Evolutionary conservation across 345 rosid species (phyloP), one percentile per base, ranked within the genome.

Genomic region (Brassica juncea): DNA sequence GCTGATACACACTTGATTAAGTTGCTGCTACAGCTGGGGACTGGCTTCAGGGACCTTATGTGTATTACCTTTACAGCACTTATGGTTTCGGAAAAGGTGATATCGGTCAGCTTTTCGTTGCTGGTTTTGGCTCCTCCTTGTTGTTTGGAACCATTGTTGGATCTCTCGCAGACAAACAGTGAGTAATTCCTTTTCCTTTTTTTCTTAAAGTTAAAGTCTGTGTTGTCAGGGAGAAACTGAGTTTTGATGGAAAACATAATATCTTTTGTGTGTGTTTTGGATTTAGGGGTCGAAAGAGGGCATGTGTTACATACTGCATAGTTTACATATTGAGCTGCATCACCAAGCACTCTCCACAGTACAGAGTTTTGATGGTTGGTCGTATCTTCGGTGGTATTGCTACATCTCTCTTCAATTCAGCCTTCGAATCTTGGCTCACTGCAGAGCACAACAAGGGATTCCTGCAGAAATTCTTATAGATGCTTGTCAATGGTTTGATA

Each of bases 41-140:
- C 21, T 57, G 62, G 62, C 62, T 90, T 86, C 97, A 92, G 82
- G 98, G 97, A 77, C 97, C 98, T 60, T 94, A 94, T 83, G 98
- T 94, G 6, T 94, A 94, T 86, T 94, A 82, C 85, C 91, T 94
- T 15, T 94, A 92, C 86, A 86, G 89, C 73, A 82, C 82, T n/a
- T 94, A 94, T 81, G 97, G 96, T 19, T 94, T 78, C 68, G 91
- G 93, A 23, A 92, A 90, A 83, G 89, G 96, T 42, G 97, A 94
- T 49, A 94, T 90, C 3, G 97, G 98, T 2, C 98, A 89, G 84
- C 93, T 94, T 55, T 94, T 94, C 81, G 90, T 94, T 75, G 97
- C 98, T 84, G 97, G 98, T 68, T 94, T 94, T 78, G 98, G 98
- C 66, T 94, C 98, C 34, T 94, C 98, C 10, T 90, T 94, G 98